Evolutionary conservation across 163 green algal genomes (phyloP).

Genomic region (Chlamydomonas reinhardtii): DNA sequence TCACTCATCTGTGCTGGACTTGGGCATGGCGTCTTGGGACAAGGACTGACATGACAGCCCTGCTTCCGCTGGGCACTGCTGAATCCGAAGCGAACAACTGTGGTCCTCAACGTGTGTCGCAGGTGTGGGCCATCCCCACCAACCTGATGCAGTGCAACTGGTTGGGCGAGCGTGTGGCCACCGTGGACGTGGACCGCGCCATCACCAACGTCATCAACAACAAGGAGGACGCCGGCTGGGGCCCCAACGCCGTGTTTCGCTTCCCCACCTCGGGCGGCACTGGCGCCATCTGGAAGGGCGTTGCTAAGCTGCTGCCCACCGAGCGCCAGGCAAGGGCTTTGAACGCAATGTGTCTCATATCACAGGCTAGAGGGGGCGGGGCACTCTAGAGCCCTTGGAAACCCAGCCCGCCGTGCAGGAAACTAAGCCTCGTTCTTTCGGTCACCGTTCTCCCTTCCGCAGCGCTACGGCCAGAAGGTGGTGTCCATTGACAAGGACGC

Average conservation of each 20-base stretch:
- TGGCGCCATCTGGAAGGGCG: constrained; percentile 93
- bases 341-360: no score
- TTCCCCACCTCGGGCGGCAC: constrained; percentile 91
- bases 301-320: constrained; percentile 86
- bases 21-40: not conserved
- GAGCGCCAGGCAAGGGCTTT: constrained; percentile 70
- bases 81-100: no score
- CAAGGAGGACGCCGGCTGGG: constrained; percentile 93
- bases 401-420: no score
- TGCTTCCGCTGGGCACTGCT: no score
- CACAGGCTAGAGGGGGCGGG: no score
- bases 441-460: constrained; percentile 6
- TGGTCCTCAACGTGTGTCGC: not conserved
- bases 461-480: constrained; percentile 75
- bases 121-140: constrained; percentile 89
- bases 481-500: constrained; percentile 82
- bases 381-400: no score
- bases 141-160: constrained; percentile 93
- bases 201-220: constrained; percentile 89
- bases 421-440: no score
- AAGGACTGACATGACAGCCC: not conserved
- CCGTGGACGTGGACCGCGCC: constrained; percentile 86
- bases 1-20: no score
- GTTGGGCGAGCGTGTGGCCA: constrained; percentile 94
- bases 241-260: constrained; percentile 91